phyloP scores from a whole-genome alignment of 768 basidiomycete genomes.

The Agaricus sinodeliciosus region DNA sequence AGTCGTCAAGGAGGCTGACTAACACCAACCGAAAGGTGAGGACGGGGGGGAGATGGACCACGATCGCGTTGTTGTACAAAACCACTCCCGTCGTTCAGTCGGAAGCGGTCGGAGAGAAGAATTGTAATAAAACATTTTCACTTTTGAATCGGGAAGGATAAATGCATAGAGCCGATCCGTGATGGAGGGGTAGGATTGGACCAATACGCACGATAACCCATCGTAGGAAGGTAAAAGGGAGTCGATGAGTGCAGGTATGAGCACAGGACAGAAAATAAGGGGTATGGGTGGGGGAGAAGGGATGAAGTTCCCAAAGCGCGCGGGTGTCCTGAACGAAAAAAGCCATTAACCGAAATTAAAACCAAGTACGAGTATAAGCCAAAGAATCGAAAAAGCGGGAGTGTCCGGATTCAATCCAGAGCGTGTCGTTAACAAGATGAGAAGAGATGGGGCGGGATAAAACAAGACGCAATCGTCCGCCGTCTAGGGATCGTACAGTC shows the following conservation, averaged over 20 bases:
- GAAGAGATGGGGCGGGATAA: background rate
- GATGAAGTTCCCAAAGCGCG: background rate
- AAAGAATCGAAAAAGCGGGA: constrained; percentile 8
- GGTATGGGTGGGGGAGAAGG: background rate
- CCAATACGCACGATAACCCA: background rate
- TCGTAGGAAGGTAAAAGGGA: background rate
- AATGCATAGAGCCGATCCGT: background rate
- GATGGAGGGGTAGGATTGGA: background rate
- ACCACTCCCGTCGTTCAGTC: background rate
- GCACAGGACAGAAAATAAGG: background rate
- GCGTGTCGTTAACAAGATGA: background rate
- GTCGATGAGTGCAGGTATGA: background rate
- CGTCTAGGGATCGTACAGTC: constrained; percentile 10
- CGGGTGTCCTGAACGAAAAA: constrained; percentile 10
- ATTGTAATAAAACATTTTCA: constrained; percentile 8
- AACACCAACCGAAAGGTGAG: background rate
- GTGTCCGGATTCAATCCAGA: constrained; percentile 10
- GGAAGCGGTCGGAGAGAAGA: background rate
- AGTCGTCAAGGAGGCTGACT: background rate
- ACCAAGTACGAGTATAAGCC: constrained; percentile 7
- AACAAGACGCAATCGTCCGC: constrained; percentile 9
- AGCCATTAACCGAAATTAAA: constrained; percentile 9
- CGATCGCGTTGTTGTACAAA: constrained; percentile 6
- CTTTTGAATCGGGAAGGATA: constrained; percentile 6
- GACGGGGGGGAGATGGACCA: background rate